A percentile compares a stretch with the other conserved stretches of the same genome.
phyloP scores from a whole-genome alignment of 306 rosid genomes.

The Clitoria ternatea region DNA sequence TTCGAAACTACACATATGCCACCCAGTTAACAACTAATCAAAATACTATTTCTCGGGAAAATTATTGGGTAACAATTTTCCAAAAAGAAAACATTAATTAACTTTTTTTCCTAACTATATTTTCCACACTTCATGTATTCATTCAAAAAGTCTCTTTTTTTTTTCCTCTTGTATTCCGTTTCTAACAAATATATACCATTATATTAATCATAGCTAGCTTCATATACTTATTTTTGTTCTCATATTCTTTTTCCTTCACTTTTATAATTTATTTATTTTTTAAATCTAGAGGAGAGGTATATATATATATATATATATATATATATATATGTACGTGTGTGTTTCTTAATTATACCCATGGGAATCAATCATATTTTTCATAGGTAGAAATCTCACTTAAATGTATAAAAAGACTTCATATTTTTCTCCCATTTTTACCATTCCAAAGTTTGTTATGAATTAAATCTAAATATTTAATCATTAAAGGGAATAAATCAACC shows the following conservation, averaged over 20 bases:
- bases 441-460: not conserved
- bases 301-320: not conserved
- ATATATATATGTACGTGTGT: not conserved
- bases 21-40: not conserved
- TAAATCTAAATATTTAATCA: too few relatives aligned
- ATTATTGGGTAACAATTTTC: not conserved
- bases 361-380: not conserved
- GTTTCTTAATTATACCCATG: not conserved
- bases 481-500: too few relatives aligned
- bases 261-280: not conserved
- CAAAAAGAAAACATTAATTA: not conserved
- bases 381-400: not conserved
- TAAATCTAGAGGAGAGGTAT: not conserved
- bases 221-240: not conserved
- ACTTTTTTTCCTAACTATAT: not conserved
- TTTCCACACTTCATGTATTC: not conserved
- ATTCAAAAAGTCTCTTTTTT: slow-evolving; percentile 15
- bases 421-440: not conserved
- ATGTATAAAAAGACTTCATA: not conserved
- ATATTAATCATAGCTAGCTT: not conserved
- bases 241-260: not conserved
- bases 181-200: not conserved
- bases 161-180: not conserved
- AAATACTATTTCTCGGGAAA: not conserved
- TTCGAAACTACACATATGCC: too few relatives aligned